These are phyloP conservation scores for Trichoderma hamatum DNA, from an alignment of 2,329 filamentous ascomycete species.

Conservation along the genomic window DNA sequence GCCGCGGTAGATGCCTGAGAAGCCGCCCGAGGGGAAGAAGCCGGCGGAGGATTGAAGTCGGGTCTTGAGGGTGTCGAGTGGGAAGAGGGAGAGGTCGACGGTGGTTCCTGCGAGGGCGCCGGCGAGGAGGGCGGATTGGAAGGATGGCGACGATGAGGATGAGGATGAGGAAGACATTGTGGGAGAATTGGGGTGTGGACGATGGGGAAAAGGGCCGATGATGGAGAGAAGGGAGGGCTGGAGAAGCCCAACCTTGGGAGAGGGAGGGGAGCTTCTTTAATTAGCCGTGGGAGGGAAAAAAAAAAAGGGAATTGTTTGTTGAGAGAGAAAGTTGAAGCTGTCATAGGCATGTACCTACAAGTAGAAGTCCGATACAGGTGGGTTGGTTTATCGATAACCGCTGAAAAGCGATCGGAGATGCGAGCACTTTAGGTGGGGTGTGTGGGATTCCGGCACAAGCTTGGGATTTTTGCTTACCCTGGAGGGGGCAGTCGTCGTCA, in stretches of 20 bases:
- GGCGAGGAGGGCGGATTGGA: constrained; percentile 69
- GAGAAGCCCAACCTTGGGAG: constrained; percentile 22
- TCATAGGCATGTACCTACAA: neutral
- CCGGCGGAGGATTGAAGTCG: constrained; percentile 82
- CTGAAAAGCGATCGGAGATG: constrained; percentile 19
- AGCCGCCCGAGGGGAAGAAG: constrained; percentile 83
- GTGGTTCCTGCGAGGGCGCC: constrained; percentile 92
- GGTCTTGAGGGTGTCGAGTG: constrained; percentile 98
- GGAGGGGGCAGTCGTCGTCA: neutral
- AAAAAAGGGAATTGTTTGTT: neutral
- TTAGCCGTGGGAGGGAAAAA: neutral
- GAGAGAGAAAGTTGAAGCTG: neutral
- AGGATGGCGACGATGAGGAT: constrained; percentile 43
- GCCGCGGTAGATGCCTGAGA: constrained; percentile 90
- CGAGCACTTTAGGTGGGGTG: constrained; percentile 15
- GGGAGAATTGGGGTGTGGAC: neutral
- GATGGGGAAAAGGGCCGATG: neutral
- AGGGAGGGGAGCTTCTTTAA: neutral
- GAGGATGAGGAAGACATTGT: constrained; percentile 21
- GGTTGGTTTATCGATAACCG: constrained; percentile 24
- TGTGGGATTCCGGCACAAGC: neutral
- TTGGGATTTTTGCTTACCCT: neutral
- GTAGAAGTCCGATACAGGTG: neutral
- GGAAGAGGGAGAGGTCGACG: constrained; percentile 94
- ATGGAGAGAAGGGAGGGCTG: constrained; percentile 19